These are phyloP conservation scores for Candida lessepsii DNA, from an alignment of 805 yeast genomes.

Conservation along the genomic window DNA sequence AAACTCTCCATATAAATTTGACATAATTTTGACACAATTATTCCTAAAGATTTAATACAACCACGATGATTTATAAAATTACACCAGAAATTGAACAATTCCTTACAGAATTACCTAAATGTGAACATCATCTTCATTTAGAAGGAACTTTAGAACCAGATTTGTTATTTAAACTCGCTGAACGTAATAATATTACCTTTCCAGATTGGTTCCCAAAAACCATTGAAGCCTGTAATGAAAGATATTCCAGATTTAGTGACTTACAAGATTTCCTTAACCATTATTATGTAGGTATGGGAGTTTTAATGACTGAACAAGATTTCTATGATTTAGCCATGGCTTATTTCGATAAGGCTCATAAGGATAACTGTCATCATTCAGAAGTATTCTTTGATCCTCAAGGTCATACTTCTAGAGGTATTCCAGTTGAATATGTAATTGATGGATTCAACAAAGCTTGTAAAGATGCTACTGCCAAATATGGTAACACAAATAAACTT, in stretches of 20 bases:
- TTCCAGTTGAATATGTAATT: constrained; percentile 58
- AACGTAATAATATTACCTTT: constrained; percentile 57
- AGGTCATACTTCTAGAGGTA: constrained; percentile 71
- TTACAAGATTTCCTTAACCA: constrained; percentile 76
- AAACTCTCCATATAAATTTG: background rate
- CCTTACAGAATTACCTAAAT: constrained; percentile 72
- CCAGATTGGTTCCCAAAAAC: constrained; percentile 65
- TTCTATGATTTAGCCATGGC: constrained; percentile 77
- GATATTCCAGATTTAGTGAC: constrained; percentile 63
- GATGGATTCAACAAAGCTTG: constrained; percentile 68
- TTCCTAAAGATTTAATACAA: too few species aligned
- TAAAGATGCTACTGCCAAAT: constrained; percentile 54
- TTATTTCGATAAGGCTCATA: constrained; percentile 58
- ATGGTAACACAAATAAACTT: constrained; percentile 65
- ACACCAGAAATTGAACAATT: constrained; percentile 29
- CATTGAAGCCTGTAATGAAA: constrained; percentile 53
- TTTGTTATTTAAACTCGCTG: constrained; percentile 64
- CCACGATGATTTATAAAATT: constrained; percentile 2
- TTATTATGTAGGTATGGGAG: constrained; percentile 80
- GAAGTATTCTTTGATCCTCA: constrained; percentile 86
- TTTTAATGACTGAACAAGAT: constrained; percentile 66
- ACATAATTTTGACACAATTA: too few species aligned
- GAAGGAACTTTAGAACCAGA: constrained; percentile 85
- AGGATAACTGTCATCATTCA: constrained; percentile 64
- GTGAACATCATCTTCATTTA: constrained; percentile 83